phyloP scores from a whole-genome alignment of 2,329 filamentous ascomycete species.

The Chrysoporthe deuterocubensis region DNA sequence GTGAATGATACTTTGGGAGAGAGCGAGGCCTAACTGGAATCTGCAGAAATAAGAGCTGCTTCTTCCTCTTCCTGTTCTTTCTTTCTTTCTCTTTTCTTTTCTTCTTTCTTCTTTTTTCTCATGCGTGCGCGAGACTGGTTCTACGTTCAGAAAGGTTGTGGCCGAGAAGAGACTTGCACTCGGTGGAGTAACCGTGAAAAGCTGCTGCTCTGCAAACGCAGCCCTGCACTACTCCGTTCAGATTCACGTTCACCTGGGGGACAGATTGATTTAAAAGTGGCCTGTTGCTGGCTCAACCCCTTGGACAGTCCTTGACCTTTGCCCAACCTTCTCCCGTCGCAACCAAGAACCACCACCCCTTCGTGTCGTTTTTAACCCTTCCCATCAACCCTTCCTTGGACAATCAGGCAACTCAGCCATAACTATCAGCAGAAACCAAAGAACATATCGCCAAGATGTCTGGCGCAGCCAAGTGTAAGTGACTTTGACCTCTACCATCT shows the following conservation, averaged over 20 bases:
- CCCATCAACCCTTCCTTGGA: not conserved
- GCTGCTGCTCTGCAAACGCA: not conserved
- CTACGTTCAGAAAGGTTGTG: not conserved
- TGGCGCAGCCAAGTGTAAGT: conserved; percentile 3
- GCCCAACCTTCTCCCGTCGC: not conserved
- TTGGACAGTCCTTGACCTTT: not conserved
- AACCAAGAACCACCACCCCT: not conserved
- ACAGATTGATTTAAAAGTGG: not conserved
- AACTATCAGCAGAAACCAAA: not conserved
- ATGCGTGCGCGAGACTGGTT: not conserved
- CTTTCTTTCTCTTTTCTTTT: too few species aligned
- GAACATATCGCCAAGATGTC: conserved; percentile 8
- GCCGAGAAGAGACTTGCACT: not conserved
- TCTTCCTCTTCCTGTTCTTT: not conserved
- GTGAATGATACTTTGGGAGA: not conserved
- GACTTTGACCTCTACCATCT: not conserved
- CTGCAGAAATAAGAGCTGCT: not conserved
- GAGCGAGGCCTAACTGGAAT: too few species aligned
- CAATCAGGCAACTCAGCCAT: not conserved
- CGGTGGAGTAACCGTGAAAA: not conserved
- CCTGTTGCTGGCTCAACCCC: not conserved
- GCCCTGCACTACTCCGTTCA: not conserved
- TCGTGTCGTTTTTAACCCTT: not conserved
- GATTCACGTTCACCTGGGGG: not conserved
- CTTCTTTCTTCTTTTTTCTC: not conserved